These are phyloP conservation scores for Xylaria cubensis DNA, from an alignment of 495 filamentous ascomycete species.

Conservation along the genomic window DNA sequence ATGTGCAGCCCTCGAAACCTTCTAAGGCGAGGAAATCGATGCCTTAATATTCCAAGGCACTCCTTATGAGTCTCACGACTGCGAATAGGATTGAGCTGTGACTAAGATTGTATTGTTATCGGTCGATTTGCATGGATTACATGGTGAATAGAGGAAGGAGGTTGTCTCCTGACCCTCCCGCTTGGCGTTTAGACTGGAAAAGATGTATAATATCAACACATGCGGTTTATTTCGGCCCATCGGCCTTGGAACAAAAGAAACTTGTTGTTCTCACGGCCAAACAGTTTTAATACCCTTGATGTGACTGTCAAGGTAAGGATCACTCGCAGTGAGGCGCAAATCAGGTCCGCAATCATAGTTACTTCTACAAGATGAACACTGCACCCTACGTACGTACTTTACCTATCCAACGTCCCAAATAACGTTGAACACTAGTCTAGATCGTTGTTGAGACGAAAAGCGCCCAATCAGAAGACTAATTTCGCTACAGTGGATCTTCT, in stretches of 20 bases:
- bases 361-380: not conserved
- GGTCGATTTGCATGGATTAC: slow-evolving; percentile 10
- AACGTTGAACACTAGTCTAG: not conserved
- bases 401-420: not conserved
- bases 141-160: slow-evolving; percentile 2
- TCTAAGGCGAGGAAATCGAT: slow-evolving; percentile 34
- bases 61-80: not conserved
- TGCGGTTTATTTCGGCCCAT: not conserved
- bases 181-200: slow-evolving; percentile 22
- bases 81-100: not conserved
- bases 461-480: slow-evolving; percentile 26
- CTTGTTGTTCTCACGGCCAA: not conserved
- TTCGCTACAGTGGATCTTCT: slow-evolving; percentile 22
- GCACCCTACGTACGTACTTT: not conserved
- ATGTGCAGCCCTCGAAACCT: slow-evolving; percentile 30
- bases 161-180: not conserved
- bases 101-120: slow-evolving; percentile 20
- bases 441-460: not conserved
- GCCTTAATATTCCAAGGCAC: slow-evolving; percentile 11
- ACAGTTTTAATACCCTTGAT: not conserved
- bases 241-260: not conserved
- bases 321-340: not conserved
- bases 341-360: not conserved
- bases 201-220: slow-evolving; percentile 19
- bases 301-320: not conserved